Conservation (phyloP, 257 asterid genomes). For the Euphrasia confusa region DNA sequence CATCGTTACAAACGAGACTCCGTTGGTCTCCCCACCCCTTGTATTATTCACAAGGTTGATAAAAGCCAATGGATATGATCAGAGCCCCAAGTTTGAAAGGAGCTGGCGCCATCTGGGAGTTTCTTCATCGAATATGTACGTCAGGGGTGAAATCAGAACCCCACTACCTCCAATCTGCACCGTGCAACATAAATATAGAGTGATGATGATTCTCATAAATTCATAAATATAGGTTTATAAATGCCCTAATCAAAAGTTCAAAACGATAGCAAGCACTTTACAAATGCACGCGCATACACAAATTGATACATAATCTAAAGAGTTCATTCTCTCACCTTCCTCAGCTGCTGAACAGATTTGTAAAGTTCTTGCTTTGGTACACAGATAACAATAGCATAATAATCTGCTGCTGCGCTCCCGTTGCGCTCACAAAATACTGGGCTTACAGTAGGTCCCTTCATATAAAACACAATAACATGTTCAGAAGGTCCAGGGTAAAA, state of each 20-base stretch:
- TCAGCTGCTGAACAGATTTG: slow-evolving; percentile 85
- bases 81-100: slow-evolving; percentile 60
- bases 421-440: slow-evolving; percentile 72
- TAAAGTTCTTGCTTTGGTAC: slow-evolving; percentile 87
- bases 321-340: slow-evolving; percentile 69
- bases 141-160: slow-evolving; percentile 81
- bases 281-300: slow-evolving; percentile 9
- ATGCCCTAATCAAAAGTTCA: slow-evolving; percentile 2
- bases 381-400: slow-evolving; percentile 85
- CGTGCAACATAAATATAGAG: background rate
- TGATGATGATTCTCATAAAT: background rate
- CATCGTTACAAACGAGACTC: slow-evolving; percentile 2
- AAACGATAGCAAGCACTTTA: slow-evolving; percentile 12
- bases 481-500: slow-evolving; percentile 1
- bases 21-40: background rate
- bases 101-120: slow-evolving; percentile 95
- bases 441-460: slow-evolving; percentile 93
- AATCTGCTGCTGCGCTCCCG: slow-evolving; percentile 55
- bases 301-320: slow-evolving; percentile 12
- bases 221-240: slow-evolving; percentile 2
- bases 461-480: slow-evolving; percentile 17
- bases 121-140: slow-evolving; percentile 95
- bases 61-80: slow-evolving; percentile 12
- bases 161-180: slow-evolving; percentile 98
- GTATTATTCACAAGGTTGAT: background rate